These are phyloP conservation scores for Lactarius sp. DNA, from an alignment of 768 basidiomycete species.

Conservation along the genomic window DNA sequence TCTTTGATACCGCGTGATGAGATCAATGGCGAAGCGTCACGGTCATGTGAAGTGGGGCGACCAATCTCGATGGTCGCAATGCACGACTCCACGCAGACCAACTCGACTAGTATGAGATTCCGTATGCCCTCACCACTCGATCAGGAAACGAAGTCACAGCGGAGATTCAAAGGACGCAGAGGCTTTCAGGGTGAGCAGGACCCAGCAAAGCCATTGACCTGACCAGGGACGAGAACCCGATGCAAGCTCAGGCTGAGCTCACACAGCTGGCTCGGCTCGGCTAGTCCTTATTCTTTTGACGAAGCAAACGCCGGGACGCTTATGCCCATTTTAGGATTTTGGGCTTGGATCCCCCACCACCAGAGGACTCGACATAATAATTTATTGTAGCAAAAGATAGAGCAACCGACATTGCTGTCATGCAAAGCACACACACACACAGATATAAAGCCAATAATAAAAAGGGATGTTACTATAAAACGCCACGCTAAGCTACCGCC, in stretches of 20 bases:
- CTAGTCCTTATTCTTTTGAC: too few relatives aligned
- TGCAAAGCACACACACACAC: not conserved
- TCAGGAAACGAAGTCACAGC: not conserved
- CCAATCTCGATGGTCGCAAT: constrained; percentile 68
- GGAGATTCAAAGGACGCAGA: too few relatives aligned
- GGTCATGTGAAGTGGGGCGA: not conserved
- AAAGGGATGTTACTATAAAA: not conserved
- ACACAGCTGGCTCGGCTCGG: too few relatives aligned
- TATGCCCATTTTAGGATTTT: too few relatives aligned
- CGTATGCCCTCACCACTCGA: constrained; percentile 30
- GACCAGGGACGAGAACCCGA: too few relatives aligned
- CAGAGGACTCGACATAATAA: not conserved
- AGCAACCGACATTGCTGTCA: not conserved
- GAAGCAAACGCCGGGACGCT: too few relatives aligned
- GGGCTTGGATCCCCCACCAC: too few relatives aligned
- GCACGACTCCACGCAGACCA: constrained; percentile 90
- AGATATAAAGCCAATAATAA: not conserved
- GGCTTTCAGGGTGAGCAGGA: too few relatives aligned
- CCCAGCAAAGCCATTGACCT: too few relatives aligned
- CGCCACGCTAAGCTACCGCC: not conserved
- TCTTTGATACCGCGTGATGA: constrained; percentile 63
- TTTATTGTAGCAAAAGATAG: constrained; percentile 10
- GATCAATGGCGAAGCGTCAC: constrained; percentile 38
- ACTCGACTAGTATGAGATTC: constrained; percentile 82
- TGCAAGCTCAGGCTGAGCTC: too few relatives aligned